Evolutionary conservation across 495 filamentous ascomycete species (phyloP).

Genomic region (Penicillium verhagenii): DNA sequence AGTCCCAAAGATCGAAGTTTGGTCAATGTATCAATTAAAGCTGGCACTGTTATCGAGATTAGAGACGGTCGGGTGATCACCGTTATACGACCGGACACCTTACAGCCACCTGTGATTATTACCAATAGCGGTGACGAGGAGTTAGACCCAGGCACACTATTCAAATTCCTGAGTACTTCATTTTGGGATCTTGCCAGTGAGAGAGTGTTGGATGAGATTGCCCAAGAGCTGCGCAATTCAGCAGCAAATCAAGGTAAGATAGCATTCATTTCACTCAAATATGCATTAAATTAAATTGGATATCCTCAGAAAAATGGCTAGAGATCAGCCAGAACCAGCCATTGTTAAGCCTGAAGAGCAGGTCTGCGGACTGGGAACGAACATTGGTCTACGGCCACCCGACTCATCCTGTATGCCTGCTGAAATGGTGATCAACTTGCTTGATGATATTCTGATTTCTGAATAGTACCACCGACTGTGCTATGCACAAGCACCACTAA

Average conservation of each 20-base stretch:
- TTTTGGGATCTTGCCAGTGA: not conserved
- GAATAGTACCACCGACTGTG: constrained; percentile 16
- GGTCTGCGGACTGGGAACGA: constrained; percentile 14
- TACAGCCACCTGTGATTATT: constrained; percentile 2
- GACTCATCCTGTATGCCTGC: constrained; percentile 18
- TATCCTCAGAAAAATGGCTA: constrained; percentile 11
- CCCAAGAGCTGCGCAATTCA: constrained; percentile 3
- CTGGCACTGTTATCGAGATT: not conserved
- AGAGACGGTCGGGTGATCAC: not conserved
- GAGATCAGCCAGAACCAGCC: not conserved
- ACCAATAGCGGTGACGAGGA: constrained; percentile 24
- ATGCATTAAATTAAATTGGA: no score
- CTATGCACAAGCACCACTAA: constrained; percentile 15
- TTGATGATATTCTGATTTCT: not conserved
- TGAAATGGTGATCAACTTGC: not conserved
- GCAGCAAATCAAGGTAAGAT: constrained; percentile 10
- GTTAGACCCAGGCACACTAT: not conserved
- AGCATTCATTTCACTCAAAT: not conserved
- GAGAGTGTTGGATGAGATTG: not conserved
- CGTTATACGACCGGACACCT: constrained; percentile 4
- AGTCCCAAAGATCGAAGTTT: no score
- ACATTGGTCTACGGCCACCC: constrained; percentile 24
- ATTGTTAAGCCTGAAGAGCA: not conserved
- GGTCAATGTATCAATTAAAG: not conserved
- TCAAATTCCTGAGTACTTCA: not conserved